phyloP scores from a whole-genome alignment of 2,329 filamentous ascomycete species.

The Apiospora marii region DNA sequence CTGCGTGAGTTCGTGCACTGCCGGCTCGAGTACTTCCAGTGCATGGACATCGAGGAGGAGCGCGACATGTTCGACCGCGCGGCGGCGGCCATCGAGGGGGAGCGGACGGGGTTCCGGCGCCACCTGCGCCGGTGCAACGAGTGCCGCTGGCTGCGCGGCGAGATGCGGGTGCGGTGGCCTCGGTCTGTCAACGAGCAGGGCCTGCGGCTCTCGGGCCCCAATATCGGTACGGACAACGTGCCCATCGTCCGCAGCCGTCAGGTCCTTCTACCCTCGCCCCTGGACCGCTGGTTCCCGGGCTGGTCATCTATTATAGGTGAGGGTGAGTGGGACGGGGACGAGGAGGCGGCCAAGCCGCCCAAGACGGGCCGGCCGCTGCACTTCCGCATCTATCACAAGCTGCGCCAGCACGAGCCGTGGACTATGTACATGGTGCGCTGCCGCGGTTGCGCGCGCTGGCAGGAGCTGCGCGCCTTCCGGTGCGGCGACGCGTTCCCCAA shows the following conservation, averaged over 20 bases:
- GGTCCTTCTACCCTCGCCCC: slow-evolving; percentile 19
- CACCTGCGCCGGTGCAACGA: slow-evolving; percentile 29
- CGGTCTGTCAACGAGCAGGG: background rate
- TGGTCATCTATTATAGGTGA: background rate
- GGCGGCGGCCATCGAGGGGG: slow-evolving; percentile 11
- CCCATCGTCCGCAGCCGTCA: slow-evolving; percentile 25
- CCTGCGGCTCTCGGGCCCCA: background rate
- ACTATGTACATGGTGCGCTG: slow-evolving; percentile 1
- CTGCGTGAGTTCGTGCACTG: slow-evolving; percentile 20
- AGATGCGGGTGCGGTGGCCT: slow-evolving; percentile 24
- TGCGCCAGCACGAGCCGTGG: background rate
- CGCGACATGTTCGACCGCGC: slow-evolving; percentile 10
- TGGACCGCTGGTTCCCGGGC: slow-evolving; percentile 26
- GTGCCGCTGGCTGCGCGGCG: slow-evolving; percentile 25
- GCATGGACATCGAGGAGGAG: slow-evolving; percentile 14
- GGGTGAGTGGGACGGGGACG: background rate
- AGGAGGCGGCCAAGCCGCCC: background rate
- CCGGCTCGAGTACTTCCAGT: slow-evolving; percentile 16
- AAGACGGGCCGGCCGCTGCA: background rate
- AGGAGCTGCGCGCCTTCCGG: background rate
- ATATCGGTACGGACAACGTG: background rate
- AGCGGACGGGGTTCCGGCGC: slow-evolving; percentile 26
- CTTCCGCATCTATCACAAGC: background rate
- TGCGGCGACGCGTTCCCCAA: background rate
- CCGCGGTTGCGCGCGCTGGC: background rate